Conservation (phyloP, 495 filamentous ascomycete genomes). For the Thozetella sp. region DNA sequence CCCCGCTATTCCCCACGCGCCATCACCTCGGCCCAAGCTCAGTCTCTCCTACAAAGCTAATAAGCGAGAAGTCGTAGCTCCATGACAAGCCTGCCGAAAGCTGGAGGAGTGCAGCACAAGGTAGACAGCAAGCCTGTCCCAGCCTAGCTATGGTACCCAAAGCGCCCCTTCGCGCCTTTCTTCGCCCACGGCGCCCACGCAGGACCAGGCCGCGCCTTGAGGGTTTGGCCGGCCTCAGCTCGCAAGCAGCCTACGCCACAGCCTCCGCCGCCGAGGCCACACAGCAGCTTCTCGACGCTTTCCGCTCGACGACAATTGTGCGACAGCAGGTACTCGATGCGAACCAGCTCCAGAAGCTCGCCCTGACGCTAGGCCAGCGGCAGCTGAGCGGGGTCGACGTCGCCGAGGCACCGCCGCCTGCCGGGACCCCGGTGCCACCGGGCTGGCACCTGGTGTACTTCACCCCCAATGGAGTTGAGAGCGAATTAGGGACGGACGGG, state of each 20-base stretch:
- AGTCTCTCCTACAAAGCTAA: too few relatives aligned
- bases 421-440: constrained; percentile 50
- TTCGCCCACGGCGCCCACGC: too few relatives aligned
- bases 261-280: constrained; percentile 10
- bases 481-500: constrained; percentile 58
- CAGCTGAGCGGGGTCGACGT: constrained; percentile 20
- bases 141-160: too few relatives aligned
- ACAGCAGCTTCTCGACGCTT: constrained; percentile 4
- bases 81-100: too few relatives aligned
- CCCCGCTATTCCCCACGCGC: too few relatives aligned
- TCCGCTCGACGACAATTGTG: constrained; percentile 13
- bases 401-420: constrained; percentile 22
- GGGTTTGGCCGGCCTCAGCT: too few relatives aligned
- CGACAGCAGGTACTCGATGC: constrained; percentile 53
- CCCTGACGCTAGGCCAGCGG: constrained; percentile 51
- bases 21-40: too few relatives aligned
- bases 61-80: too few relatives aligned
- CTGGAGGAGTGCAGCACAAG: too few relatives aligned
- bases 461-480: constrained; percentile 53
- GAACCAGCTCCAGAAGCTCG: constrained; percentile 60
- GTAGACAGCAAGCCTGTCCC: too few relatives aligned
- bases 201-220: too few relatives aligned
- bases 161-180: too few relatives aligned
- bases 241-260: background rate
- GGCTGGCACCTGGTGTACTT: constrained; percentile 66